Conservation (phyloP, 176 grass and related monocot species). For the Tillandsia fasciculata region DNA sequence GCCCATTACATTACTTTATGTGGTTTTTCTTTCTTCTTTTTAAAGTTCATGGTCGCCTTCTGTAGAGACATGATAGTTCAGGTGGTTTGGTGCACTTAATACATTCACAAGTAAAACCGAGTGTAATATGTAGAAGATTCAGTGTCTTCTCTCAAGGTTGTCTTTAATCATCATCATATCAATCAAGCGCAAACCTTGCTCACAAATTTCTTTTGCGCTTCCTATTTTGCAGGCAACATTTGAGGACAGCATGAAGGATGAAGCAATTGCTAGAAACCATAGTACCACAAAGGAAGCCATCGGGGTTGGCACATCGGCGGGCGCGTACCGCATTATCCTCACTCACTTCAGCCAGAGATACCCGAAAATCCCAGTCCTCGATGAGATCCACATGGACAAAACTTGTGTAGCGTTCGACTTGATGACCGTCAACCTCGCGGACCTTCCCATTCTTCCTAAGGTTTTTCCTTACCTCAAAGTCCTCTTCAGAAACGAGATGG, state of each 20-base stretch:
- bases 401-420: constrained; percentile 81
- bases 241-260: constrained; percentile 86
- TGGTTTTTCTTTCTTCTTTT: too few species aligned
- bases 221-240: constrained; percentile 61
- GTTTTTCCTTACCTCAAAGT: constrained; percentile 69
- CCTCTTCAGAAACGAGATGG: constrained; percentile 64
- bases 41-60: too few species aligned
- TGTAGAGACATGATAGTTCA: too few species aligned
- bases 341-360: constrained; percentile 98
- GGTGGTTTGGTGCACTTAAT: too few species aligned
- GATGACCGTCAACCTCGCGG: constrained; percentile 71
- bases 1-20: not conserved
- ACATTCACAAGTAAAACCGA: too few species aligned
- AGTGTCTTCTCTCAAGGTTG: not conserved
- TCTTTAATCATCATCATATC: not conserved
- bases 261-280: constrained; percentile 75
- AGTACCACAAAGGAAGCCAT: constrained; percentile 93
- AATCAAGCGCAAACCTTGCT: not conserved
- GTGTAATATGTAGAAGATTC: too few species aligned
- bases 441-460: constrained; percentile 61
- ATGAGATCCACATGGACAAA: constrained; percentile 66
- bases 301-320: constrained; percentile 61
- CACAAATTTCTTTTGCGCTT: not conserved
- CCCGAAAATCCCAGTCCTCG: constrained; percentile 78
- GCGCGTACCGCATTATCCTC: constrained; percentile 67